These are phyloP conservation scores for Vachellia pachyceras DNA, from an alignment of 306 rosid genomes.

Conservation along the genomic window DNA sequence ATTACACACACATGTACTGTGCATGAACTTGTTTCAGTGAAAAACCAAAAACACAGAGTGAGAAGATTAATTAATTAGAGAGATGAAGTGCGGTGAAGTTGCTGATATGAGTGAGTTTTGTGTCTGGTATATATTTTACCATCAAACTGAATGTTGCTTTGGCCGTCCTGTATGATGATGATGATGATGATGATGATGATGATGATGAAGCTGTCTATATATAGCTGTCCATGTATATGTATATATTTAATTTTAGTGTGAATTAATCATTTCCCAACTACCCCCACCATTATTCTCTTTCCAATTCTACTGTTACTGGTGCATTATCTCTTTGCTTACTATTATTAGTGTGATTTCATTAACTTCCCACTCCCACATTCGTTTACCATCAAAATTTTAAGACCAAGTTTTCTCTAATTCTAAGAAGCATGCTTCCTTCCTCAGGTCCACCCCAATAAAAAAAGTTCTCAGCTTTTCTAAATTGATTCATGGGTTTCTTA, in stretches of 20 bases:
- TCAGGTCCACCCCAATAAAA: background rate
- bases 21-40: conserved; percentile 34
- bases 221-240: too few relatives aligned
- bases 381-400: background rate
- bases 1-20: conserved; percentile 35
- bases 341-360: conserved; percentile 49
- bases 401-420: background rate
- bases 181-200: background rate
- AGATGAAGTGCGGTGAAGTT: conserved; percentile 12
- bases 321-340: conserved; percentile 45
- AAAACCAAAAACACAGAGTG: background rate
- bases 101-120: background rate
- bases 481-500: background rate
- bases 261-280: conserved; percentile 54
- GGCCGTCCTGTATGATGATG: conserved; percentile 34
- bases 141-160: conserved; percentile 42
- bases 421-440: background rate
- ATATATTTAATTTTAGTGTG: conserved; percentile 14
- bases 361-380: conserved; percentile 29
- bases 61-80: too few relatives aligned
- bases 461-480: background rate
- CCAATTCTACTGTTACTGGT: conserved; percentile 30
- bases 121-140: background rate
- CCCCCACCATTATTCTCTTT: conserved; percentile 45
- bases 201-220: background rate